Conservation (phyloP, 306 rosid species). For the Castanea sativa region DNA sequence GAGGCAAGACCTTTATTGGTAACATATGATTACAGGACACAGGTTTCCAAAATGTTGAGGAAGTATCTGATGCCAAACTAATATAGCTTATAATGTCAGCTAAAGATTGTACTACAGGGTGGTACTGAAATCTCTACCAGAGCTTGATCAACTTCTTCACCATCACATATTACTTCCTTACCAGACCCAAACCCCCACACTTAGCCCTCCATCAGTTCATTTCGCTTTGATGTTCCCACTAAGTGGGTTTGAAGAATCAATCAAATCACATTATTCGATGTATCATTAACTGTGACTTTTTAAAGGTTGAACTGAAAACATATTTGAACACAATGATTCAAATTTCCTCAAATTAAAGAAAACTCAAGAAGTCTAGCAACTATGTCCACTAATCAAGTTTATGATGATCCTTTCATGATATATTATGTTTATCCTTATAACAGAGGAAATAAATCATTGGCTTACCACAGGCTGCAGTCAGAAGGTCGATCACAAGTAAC, state of each 20-base stretch:
- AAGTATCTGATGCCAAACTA: not conserved
- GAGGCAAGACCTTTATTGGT: not conserved
- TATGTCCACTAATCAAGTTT: not conserved
- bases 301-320: not conserved
- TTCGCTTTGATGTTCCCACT: not conserved
- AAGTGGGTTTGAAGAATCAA: not conserved
- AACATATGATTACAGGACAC: not conserved
- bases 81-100: not conserved
- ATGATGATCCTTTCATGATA: not conserved
- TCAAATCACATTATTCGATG: not conserved
- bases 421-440: not conserved
- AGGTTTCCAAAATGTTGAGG: not conserved
- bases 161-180: not conserved
- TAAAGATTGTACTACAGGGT: not conserved
- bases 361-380: not conserved
- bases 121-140: not conserved
- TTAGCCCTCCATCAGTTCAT: not conserved
- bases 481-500: conserved; percentile 71
- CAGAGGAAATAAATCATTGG: conserved; percentile 19
- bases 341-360: not conserved
- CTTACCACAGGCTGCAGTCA: conserved; percentile 75
- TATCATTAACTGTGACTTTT: not conserved
- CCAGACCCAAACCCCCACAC: not conserved
- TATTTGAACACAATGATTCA: not conserved
- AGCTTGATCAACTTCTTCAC: not conserved